Evolutionary conservation across 371 early-diverging fungal species (phyloP), one percentile per base, ranked within the genome.

Genomic region (Sanchytrium tribonematis): DNA sequence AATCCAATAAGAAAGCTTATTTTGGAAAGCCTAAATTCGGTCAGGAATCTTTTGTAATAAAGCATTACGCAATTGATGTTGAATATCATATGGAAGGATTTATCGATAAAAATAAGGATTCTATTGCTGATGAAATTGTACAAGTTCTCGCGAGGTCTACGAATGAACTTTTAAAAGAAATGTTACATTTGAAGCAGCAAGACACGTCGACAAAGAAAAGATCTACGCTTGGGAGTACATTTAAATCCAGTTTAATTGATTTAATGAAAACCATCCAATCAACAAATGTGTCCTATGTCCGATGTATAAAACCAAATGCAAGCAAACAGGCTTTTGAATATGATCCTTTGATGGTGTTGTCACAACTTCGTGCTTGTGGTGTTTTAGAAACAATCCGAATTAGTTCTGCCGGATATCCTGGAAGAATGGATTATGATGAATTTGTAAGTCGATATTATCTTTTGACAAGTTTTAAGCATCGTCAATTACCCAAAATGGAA

Each of bases 331-430:
- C 79, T 1, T 89, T 89, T 85, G 79, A 73, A 27, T 91, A 97
- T 73, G 93, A 97, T 69, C 84, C 91, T 29, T 84, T 83, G 65
- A 86, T 91, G 85, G 94, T 98, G 17, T 79, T 98, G 1, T 78
- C 88, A 30, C 98, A 99, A 79, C 77, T 99, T 68, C 73, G 74
- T 69, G 98, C 98, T 32, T 98, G 98, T 80, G 99, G 99, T 84
- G 98, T 99, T 22, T 76, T 99, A 29, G 99, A 99, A 78, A 98
- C 98, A 0, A 98, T 99, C 74, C 86, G 95, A 65, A 99, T 99
- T 76, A 88, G 89, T 76, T 90, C 96, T 75, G 92, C 92, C 22
- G 99, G 99, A 30, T 99, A 96, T 78, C 99, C 99, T 28, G 84
- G 88, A 1, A 83, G 97, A 69, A 85, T 91, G 81, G 78, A 84